These are phyloP conservation scores for Populus simonii DNA, from an alignment of 345 rosid species.

Conservation along the genomic window DNA sequence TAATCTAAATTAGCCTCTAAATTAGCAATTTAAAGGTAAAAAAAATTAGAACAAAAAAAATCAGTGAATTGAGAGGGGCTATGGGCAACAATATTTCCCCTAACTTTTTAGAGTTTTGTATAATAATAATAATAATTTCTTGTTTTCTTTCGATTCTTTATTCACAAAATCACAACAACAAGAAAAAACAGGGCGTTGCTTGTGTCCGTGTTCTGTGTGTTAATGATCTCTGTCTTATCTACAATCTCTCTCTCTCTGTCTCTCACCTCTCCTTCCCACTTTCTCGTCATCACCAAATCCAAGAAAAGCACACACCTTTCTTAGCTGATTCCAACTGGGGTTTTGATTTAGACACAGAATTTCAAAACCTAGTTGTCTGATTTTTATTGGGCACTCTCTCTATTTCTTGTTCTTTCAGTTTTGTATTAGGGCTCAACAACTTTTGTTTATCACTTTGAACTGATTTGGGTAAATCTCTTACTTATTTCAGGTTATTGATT, in stretches of 20 bases:
- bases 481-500: neutral
- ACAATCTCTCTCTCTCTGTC: neutral
- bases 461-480: neutral
- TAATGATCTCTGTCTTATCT: slow-evolving; percentile 12
- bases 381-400: neutral
- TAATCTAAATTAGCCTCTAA: too few species aligned
- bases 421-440: neutral
- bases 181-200: neutral
- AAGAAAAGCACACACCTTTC: neutral
- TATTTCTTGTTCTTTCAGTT: neutral
- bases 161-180: neutral
- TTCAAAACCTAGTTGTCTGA: neutral
- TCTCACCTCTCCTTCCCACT: neutral
- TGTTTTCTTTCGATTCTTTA: neutral
- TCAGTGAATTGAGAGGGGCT: too few species aligned
- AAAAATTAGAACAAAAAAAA: too few species aligned
- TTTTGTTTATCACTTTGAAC: neutral
- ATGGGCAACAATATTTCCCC: too few species aligned
- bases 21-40: too few species aligned
- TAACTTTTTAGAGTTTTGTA: too few species aligned
- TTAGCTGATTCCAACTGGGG: neutral
- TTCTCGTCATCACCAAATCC: neutral
- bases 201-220: neutral
- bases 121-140: neutral
- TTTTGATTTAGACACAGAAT: neutral